phyloP scores from a whole-genome alignment of 257 asterid genomes.

The Solanum etuberosum region DNA sequence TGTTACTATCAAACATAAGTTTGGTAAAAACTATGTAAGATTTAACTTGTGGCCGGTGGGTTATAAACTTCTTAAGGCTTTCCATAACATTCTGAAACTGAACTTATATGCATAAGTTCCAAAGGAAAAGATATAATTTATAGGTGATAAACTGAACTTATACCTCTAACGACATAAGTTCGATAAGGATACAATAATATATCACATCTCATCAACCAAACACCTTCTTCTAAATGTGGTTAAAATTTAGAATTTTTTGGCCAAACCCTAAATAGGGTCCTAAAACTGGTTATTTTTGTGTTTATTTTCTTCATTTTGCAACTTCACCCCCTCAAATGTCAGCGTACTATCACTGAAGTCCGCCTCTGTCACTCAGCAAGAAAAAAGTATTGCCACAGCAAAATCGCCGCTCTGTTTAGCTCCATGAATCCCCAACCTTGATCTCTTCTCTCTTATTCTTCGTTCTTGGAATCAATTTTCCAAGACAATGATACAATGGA shows the following conservation, averaged over 20 bases:
- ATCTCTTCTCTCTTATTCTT: neutral
- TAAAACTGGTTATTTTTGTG: neutral
- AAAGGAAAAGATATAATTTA: too few species aligned
- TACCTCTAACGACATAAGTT: neutral
- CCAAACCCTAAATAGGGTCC: neutral
- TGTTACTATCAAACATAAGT: too few species aligned
- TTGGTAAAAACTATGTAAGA: neutral
- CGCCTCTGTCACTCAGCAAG: neutral
- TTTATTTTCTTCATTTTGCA: neutral
- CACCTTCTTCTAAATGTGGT: neutral
- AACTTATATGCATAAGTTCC: too few species aligned
- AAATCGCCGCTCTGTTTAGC: neutral
- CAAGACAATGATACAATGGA: neutral
- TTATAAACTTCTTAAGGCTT: neutral
- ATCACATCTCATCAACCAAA: neutral
- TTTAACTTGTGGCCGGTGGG: accelerated
- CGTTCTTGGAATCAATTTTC: neutral
- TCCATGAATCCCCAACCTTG: neutral
- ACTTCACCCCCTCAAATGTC: neutral
- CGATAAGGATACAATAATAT: neutral
- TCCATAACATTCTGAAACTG: too few species aligned
- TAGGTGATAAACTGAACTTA: too few species aligned
- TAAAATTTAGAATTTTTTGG: neutral
- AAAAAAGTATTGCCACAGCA: neutral
- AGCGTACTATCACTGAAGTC: neutral